phyloP scores from a whole-genome alignment of 805 yeast genomes.

The Wickerhamiella musiphila region DNA sequence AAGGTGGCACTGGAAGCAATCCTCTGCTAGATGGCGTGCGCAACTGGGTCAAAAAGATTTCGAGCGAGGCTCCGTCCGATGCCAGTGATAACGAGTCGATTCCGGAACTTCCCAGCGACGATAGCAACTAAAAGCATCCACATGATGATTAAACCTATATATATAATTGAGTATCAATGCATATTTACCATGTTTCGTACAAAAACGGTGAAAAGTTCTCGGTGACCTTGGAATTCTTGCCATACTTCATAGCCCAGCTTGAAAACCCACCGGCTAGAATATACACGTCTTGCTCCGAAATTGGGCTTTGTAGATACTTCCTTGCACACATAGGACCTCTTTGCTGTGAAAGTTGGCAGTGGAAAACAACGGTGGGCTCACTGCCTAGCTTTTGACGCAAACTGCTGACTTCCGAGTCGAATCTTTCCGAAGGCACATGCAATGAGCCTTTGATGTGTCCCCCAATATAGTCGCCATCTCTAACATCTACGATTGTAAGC shows the following conservation, averaged over 20 bases:
- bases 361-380: conserved; percentile 53
- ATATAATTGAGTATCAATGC: background rate
- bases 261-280: conserved; percentile 74
- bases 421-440: conserved; percentile 36
- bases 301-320: conserved; percentile 28
- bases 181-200: conserved; percentile 4
- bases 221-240: conserved; percentile 45
- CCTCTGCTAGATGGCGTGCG: conserved; percentile 7
- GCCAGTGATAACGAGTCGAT: background rate
- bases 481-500: conserved; percentile 51
- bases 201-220: conserved; percentile 36
- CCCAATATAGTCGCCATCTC: conserved; percentile 71
- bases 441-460: conserved; percentile 44
- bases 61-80: background rate
- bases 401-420: conserved; percentile 26
- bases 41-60: conserved; percentile 16
- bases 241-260: conserved; percentile 64
- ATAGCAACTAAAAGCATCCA: conserved; percentile 2
- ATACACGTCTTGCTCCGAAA: conserved; percentile 32
- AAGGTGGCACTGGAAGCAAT: conserved; percentile 8
- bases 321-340: conserved; percentile 80
- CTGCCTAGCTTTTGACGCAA: conserved; percentile 23
- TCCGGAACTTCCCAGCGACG: background rate
- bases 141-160: background rate
- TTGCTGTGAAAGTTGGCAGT: conserved; percentile 80